Evolutionary conservation across 2,329 filamentous ascomycete genomes (phyloP), one percentile per base, ranked within the genome.

Genomic region (Phaeophleospora eucalypticola): DNA sequence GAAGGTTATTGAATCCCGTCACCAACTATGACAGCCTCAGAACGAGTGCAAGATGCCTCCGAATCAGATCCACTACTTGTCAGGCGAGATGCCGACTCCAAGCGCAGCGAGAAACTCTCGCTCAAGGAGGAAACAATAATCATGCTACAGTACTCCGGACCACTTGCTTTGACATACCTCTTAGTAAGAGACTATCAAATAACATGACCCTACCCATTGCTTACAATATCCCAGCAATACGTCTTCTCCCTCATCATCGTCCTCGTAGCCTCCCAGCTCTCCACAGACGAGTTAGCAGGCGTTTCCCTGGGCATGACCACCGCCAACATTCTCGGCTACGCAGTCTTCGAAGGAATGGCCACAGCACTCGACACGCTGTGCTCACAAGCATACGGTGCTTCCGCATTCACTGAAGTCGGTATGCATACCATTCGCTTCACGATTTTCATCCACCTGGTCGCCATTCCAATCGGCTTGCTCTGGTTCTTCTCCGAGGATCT

Each of bases 341-440:
- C 77, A 1, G 63, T 76, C 17, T 72, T 73, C 46, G 73, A 78
- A 55, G 75, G 75, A 17, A 70, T 78, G 59, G 73, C 75, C 8
- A 77, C 74, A 0, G 71, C 70, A 18, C 62, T 77, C 17, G 75
- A 78, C 52, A 78, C 75, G 0, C 61, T 78, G 3, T 77, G 74
- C 51, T 70, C 74, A 19, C 75, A 78, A 54, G 71, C 75, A 1
- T 77, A 76, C 58, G 75, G 75, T 15, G 71, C 73, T 10, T 74
- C 74, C 0, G 71, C 72, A 41, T 67, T 69, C 34, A 62, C 66
- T 8, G 68, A 70, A 14, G 76, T 80, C 14, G 77, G 77, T 0
- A 49, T 80, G 29, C 74, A 80, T 45, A 63, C 78, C 0, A 77
- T 79, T 52, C 70, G 74, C 3, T 79, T 79, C 72, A 57, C 76